A percentile compares a stretch with the other conserved stretches of the same genome.
Evolutionary conservation across 225 moss, liverwort and hornwort genomes (phyloP).

Genomic region (Physcomitrium patens): DNA sequence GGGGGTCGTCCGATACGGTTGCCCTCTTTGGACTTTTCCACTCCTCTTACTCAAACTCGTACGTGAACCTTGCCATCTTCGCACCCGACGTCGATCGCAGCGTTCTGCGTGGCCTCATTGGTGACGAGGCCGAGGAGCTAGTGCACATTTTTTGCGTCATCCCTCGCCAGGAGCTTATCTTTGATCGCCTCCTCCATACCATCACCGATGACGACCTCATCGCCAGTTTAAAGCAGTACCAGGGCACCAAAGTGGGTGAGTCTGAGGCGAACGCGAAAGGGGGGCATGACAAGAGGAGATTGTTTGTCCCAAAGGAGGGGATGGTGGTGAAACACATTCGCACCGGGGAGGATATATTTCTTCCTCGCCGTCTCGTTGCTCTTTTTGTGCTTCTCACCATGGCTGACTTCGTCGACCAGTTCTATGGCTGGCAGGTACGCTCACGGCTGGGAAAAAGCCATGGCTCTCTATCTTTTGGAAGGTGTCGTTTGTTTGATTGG

Average conservation of each 20-base stretch:
- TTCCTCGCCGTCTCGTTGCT: constrained; percentile 75
- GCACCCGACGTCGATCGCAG: constrained; percentile 69
- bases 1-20: constrained; percentile 61
- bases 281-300: constrained; percentile 19
- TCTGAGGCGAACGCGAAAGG: constrained; percentile 13
- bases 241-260: not conserved
- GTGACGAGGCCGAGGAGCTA: constrained; percentile 79
- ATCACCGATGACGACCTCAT: constrained; percentile 51
- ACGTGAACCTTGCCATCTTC: constrained; percentile 93
- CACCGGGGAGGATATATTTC: constrained; percentile 75
- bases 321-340: constrained; percentile 77
- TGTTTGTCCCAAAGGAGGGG: constrained; percentile 64
- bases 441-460: not conserved
- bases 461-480: not conserved
- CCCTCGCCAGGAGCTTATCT: constrained; percentile 84
- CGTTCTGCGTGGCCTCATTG: constrained; percentile 73
- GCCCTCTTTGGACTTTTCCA: constrained; percentile 79
- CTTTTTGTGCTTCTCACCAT: constrained; percentile 79
- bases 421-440: constrained; percentile 74
- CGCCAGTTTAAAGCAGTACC: constrained; percentile 35
- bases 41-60: constrained; percentile 89
- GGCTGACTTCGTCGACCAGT: constrained; percentile 80
- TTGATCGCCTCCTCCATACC: constrained; percentile 48
- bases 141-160: constrained; percentile 84
- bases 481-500: not conserved